Percentiles rank a stretch among this genome's conserved stretches.
These are phyloP conservation scores for Diospyros kaki DNA, from an alignment of 148 eudicot species.

Conservation along the genomic window DNA sequence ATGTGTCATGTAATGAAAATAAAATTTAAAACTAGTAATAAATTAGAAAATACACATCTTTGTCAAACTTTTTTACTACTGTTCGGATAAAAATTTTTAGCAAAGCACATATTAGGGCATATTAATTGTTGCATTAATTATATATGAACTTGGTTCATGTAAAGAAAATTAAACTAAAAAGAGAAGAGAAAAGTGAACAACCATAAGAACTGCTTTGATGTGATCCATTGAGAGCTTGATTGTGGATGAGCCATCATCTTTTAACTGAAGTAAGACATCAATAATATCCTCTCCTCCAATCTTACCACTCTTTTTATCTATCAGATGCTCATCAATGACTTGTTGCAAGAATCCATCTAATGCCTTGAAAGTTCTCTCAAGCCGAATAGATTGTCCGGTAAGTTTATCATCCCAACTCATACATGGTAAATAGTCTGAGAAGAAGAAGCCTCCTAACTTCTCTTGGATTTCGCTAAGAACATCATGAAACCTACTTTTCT, in stretches of 20 bases:
- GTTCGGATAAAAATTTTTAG: too few relatives aligned
- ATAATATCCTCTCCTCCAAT: background rate
- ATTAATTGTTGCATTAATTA: too few relatives aligned
- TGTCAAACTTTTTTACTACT: too few relatives aligned
- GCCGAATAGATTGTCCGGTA: background rate
- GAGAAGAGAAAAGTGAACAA: background rate
- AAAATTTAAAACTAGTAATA: too few relatives aligned
- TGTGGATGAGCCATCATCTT: background rate
- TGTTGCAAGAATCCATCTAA: background rate
- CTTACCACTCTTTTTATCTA: background rate
- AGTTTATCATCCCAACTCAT: conserved; percentile 11
- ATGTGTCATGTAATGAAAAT: too few relatives aligned
- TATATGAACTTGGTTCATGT: too few relatives aligned
- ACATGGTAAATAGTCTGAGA: conserved; percentile 6
- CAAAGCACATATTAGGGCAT: too few relatives aligned
- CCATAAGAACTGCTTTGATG: conserved; percentile 14
- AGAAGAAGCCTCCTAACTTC: background rate
- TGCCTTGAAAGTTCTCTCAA: conserved; percentile 5
- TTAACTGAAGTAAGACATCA: conserved; percentile 1
- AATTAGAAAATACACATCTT: too few relatives aligned
- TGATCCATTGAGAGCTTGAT: background rate
- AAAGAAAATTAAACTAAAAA: background rate
- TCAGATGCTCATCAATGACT: background rate
- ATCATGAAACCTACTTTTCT: conserved; percentile 4
- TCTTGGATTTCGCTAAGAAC: background rate